phyloP scores from a whole-genome alignment of 371 early-diverging fungal species.

The Syncephalastrum monosporum region DNA sequence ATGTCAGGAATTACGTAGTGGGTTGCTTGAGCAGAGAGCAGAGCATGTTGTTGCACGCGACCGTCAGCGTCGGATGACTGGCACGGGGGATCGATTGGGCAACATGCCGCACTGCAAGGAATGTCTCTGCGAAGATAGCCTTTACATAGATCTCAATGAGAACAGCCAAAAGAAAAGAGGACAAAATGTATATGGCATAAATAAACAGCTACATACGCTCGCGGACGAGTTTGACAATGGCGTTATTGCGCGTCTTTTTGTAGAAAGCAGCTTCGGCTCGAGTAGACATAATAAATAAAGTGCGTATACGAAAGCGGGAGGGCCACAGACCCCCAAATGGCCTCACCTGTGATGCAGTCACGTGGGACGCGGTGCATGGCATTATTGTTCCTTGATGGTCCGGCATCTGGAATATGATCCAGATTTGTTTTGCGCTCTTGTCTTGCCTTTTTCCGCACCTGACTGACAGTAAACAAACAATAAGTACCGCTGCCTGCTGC shows the following conservation, averaged over 20 bases:
- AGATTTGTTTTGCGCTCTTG: too few species aligned
- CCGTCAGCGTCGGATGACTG: conserved; percentile 8
- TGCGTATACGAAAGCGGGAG: too few species aligned
- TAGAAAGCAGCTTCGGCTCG: conserved; percentile 41
- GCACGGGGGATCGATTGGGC: conserved; percentile 34
- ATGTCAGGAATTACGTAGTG: conserved; percentile 54
- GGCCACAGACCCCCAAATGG: too few species aligned
- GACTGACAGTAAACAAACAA: too few species aligned
- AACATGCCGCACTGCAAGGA: conserved; percentile 57
- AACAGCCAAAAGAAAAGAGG: background rate
- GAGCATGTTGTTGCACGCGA: conserved; percentile 35
- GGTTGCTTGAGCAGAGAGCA: conserved; percentile 42
- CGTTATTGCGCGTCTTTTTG: conserved; percentile 55
- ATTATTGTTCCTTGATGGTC: conserved; percentile 4
- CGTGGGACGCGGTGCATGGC: background rate
- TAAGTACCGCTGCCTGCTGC: too few species aligned
- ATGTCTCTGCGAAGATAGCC: conserved; percentile 67
- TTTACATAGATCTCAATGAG: conserved; percentile 9
- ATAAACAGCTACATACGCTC: conserved; percentile 46
- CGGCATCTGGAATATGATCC: background rate
- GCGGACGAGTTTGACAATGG: conserved; percentile 59
- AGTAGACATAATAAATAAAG: conserved; percentile 17
- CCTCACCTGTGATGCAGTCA: too few species aligned
- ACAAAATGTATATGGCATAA: background rate
- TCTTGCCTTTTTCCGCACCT: too few species aligned